Conservation (phyloP, 2,329 filamentous ascomycete genomes). For the Fusarium temperatum region DNA sequence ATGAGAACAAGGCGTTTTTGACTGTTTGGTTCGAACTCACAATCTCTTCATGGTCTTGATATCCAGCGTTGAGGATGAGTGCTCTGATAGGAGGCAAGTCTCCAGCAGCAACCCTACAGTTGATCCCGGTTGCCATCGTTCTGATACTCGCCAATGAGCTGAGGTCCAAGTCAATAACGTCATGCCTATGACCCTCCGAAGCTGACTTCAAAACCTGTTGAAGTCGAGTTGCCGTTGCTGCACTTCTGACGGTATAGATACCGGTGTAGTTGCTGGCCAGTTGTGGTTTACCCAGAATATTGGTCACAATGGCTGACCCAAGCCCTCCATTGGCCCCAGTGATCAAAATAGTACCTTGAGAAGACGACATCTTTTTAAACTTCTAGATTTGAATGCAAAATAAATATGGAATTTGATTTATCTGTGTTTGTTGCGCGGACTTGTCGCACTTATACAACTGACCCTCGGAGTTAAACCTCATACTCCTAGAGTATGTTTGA, state of each 20-base stretch:
- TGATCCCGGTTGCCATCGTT: slow-evolving; percentile 41
- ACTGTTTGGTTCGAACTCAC: slow-evolving; percentile 24
- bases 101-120: slow-evolving; percentile 43
- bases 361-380: slow-evolving; percentile 13
- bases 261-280: slow-evolving; percentile 47
- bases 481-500: background rate
- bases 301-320: slow-evolving; percentile 46
- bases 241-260: slow-evolving; percentile 50
- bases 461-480: background rate
- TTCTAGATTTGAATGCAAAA: background rate
- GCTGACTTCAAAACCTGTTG: slow-evolving; percentile 36
- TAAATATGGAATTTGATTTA: background rate
- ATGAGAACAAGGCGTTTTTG: background rate
- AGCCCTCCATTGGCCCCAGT: slow-evolving; percentile 53
- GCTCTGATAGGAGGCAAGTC: slow-evolving; percentile 50
- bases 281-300: slow-evolving; percentile 42
- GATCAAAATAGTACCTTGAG: slow-evolving; percentile 47
- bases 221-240: slow-evolving; percentile 43
- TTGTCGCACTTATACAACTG: slow-evolving; percentile 27
- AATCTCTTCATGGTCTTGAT: slow-evolving; percentile 39
- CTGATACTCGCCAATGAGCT: slow-evolving; percentile 42
- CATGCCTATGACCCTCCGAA: slow-evolving; percentile 41
- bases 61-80: slow-evolving; percentile 50
- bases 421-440: background rate
- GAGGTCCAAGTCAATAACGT: slow-evolving; percentile 47